Evolutionary conservation across 2,329 filamentous ascomycete genomes (phyloP), one percentile per base, ranked within the genome.

Genomic region (Fusarium circinatum): DNA sequence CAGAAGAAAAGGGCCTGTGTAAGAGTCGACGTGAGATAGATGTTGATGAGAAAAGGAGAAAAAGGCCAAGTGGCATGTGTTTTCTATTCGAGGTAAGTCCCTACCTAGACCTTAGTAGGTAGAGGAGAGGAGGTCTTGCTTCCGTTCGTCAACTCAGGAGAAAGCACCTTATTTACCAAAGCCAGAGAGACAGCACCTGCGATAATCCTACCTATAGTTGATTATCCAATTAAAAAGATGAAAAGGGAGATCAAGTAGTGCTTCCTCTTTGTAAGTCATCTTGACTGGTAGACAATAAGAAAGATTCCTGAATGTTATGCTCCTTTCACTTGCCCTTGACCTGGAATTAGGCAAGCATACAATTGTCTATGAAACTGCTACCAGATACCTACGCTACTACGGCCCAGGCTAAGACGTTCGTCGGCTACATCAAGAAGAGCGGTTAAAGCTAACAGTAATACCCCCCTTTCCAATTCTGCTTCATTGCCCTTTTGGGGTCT

Each of bases 401-500:
- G 38, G 60, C 28, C n/a, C 34, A 42, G 48, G 30, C 28, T 47
- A 56, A 36, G 34, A 62, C 26, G 13, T 28, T 20, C 48, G 30
- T 34, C 30, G n/a, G 3, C 30, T 51, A 34, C 22, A 24, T 34
- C 30, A 34, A 34, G 12, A 18, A 32, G 48, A 32, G 34, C n/a
- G 15, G 24, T 36, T 36, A 28, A 47, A 48, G 22, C 20, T 42
- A 42, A 45, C 22, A 36, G n/a, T 28, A 49, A 18, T 34, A 17
- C n/a, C 30, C 24, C 34, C 62, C 49, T 59, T 70, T 65, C 65
- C 48, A 70, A 24, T 73, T 71, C 70, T 39, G 42, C 70, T 71
- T 74, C 55, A 44, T 73, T 71, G 18, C 70, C 65, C 55, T 39
- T 66, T 67, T 62, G 38, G 69, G 63, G 24, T 39, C 49, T 57